These are phyloP conservation scores for Erigeron canadensis DNA, from an alignment of 129 eudicot genomes.

Conservation along the genomic window DNA sequence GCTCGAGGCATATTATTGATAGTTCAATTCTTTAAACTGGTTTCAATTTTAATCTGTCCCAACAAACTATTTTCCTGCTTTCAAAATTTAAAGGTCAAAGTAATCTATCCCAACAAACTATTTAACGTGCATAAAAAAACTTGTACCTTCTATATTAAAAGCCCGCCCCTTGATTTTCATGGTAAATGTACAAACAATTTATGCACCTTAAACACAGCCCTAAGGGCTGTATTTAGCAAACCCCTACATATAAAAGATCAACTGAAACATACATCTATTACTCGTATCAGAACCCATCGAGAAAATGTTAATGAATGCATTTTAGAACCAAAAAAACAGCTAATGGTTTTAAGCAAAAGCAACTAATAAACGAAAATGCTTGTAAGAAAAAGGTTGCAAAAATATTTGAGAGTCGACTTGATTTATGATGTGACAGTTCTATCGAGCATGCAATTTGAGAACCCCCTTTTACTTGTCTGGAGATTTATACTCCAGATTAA, in stretches of 20 bases:
- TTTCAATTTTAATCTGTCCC: too few species aligned
- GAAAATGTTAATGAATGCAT: slow-evolving; percentile 14
- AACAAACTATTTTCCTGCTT: background rate
- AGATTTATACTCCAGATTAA: slow-evolving; percentile 15
- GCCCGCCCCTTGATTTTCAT: too few species aligned
- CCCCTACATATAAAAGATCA: slow-evolving; percentile 31
- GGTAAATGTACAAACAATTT: too few species aligned
- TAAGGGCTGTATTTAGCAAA: slow-evolving; percentile 4
- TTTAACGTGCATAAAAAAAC: too few species aligned
- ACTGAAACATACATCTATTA: slow-evolving; percentile 13
- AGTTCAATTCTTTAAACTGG: too few species aligned
- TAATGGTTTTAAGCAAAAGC: slow-evolving; percentile 17
- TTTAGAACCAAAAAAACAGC: slow-evolving; percentile 4
- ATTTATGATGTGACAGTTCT: slow-evolving; percentile 30
- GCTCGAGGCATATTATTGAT: too few species aligned
- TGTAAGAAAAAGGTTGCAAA: slow-evolving; percentile 17
- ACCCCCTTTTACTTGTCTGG: slow-evolving; percentile 20
- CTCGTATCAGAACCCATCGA: slow-evolving; percentile 14
- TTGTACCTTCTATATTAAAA: too few species aligned
- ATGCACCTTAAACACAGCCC: too few species aligned
- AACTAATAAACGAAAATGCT: slow-evolving; percentile 26
- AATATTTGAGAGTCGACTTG: slow-evolving; percentile 16
- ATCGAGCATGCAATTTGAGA: slow-evolving; percentile 15
- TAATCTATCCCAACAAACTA: too few species aligned
- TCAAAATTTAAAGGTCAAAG: background rate